Conservation (phyloP, 2,329 filamentous ascomycete genomes). For the Helotiales sp. region DNA sequence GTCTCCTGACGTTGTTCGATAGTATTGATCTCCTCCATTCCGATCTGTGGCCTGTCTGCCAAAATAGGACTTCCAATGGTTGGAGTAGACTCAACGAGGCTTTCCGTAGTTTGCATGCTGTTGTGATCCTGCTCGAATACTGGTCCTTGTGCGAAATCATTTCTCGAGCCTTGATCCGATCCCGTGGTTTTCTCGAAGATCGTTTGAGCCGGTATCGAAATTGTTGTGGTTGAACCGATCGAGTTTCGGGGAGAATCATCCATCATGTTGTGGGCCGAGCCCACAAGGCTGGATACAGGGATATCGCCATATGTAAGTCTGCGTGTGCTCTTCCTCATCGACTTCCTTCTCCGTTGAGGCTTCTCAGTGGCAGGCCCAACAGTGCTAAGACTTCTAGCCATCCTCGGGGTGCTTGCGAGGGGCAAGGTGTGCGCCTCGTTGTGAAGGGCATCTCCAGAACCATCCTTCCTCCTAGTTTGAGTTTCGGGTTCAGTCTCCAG, state of each 20-base stretch:
- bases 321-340: slow-evolving; percentile 24
- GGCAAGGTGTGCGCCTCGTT: neutral
- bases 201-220: too few species aligned
- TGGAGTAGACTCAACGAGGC: neutral
- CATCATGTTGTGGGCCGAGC: neutral
- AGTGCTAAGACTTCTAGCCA: slow-evolving; percentile 2
- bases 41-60: neutral
- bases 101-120: too few species aligned
- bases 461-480: neutral
- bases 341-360: slow-evolving; percentile 24
- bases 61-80: neutral
- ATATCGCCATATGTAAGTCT: slow-evolving; percentile 10
- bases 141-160: too few species aligned
- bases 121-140: too few species aligned
- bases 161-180: too few species aligned
- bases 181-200: too few species aligned
- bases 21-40: neutral
- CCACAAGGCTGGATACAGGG: slow-evolving; percentile 1
- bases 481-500: neutral
- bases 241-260: neutral
- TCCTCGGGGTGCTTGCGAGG: neutral
- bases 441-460: neutral
- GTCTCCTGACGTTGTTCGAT: neutral
- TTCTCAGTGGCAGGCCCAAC: slow-evolving; percentile 1
- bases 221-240: neutral